Percentiles rank a stretch among this genome's conserved stretches.
Conservation (phyloP, 768 basidiomycete genomes). For the Boletus reticulatus region DNA sequence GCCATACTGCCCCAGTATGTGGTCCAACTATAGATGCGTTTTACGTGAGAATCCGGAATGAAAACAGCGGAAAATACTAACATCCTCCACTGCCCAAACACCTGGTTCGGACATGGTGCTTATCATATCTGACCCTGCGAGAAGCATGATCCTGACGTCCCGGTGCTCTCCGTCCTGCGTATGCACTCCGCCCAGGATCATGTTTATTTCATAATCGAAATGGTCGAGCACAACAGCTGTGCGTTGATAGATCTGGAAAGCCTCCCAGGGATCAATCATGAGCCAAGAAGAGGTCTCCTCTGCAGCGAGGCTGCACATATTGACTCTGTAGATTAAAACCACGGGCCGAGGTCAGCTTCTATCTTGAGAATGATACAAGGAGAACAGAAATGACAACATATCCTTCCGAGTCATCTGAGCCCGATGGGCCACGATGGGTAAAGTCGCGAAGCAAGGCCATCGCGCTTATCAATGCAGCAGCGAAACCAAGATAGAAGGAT, state of each 20-base stretch:
- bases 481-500: constrained; percentile 13
- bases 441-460: constrained; percentile 10
- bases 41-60: constrained; percentile 13
- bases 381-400: constrained; percentile 2
- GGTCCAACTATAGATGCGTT: constrained; percentile 68
- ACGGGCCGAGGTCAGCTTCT: constrained; percentile 18
- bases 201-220: constrained; percentile 94
- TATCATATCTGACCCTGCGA: constrained; percentile 98
- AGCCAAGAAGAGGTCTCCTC: constrained; percentile 91
- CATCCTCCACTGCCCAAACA: constrained; percentile 94
- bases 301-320: constrained; percentile 86
- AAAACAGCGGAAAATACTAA: constrained; percentile 41
- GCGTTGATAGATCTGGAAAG: constrained; percentile 90
- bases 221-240: constrained; percentile 98
- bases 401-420: constrained; percentile 4
- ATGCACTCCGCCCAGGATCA: constrained; percentile 71
- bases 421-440: constrained; percentile 5
- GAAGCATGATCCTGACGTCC: constrained; percentile 82
- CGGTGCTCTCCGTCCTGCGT: constrained; percentile 74
- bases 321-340: constrained; percentile 52
- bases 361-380: constrained; percentile 1
- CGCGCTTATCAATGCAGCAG: constrained; percentile 10
- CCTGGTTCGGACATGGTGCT: constrained; percentile 98
- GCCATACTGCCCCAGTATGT: constrained; percentile 94
- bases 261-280: constrained; percentile 99